Base-by-base conservation (phyloP, 768 basidiomycete genomes). In the Kwoniella heveanensis region DNA sequence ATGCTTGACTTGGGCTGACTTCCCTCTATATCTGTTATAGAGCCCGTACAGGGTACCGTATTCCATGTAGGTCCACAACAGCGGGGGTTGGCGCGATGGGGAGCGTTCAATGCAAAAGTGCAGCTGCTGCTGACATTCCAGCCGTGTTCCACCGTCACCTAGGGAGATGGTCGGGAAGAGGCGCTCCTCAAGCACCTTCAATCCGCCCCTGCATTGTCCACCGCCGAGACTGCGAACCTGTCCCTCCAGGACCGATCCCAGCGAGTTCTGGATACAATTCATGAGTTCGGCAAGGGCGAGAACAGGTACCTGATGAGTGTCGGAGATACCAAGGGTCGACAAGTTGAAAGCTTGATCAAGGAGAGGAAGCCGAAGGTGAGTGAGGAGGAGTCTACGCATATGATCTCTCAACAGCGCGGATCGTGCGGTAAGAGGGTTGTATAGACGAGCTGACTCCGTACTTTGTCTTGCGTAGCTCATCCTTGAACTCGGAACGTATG, bases 261-360 rank as follows among this genome's bases (percentile, higher is more conserved):
- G 57, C 57, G 73, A 22, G 77, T 79, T 1, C 67, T 79, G 17
- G 74, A 79, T 62, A 74, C 74, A 4, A 74, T 79, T 21, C 74
- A 79, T 56, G 70, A 76, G 49, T 79, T 76, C 54, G 77, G 76
- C 2, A 77, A 79, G 62, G 63, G 67, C 29, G 71, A 74, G 67
- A 77, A 77, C 48, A 61, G 72, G 29, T 79, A 79, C 60, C 62
- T 79, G 46, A 79, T 79, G 77, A 77, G 72, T 57, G 76, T 79
- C 21, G 77, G 77, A 7, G 74, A 75, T n/a, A 75, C 76, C 47
- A 79, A 79, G 66, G 77, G 73, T 2, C 56, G 62, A 49, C 66
- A 75, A 29, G 71, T 76, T 1, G 73, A 77, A 50, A 69, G 54
- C 36, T 46, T 79, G 22, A 70, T 79, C 54, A 68, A 62, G 56